phyloP scores from a whole-genome alignment of 805 yeast genomes.

The Starmerella vitae region DNA sequence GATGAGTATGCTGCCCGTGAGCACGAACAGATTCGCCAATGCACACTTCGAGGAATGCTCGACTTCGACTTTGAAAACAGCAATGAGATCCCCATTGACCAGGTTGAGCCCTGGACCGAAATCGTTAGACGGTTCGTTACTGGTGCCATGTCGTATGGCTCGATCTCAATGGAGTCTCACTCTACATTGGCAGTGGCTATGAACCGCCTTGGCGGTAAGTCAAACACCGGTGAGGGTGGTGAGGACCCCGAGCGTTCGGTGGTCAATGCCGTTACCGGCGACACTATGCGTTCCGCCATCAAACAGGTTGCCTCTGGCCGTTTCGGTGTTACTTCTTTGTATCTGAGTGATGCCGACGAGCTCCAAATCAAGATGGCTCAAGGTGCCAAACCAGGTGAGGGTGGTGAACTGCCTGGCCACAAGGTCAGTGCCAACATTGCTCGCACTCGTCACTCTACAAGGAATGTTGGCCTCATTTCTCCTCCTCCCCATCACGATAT shows the following conservation, averaged over 20 bases:
- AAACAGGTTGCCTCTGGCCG: conserved; percentile 97
- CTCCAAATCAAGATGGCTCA: conserved; percentile 97
- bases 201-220: conserved; percentile 95
- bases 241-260: conserved; percentile 86
- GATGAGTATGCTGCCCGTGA: conserved; percentile 82
- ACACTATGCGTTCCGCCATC: conserved; percentile 97
- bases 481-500: conserved; percentile 99
- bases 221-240: conserved; percentile 99
- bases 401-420: conserved; percentile 95
- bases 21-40: conserved; percentile 77
- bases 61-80: conserved; percentile 73
- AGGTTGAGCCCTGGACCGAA: conserved; percentile 99
- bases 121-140: conserved; percentile 93
- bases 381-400: conserved; percentile 99
- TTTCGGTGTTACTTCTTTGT: conserved; percentile 93
- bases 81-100: conserved; percentile 78
- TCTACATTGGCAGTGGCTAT: conserved; percentile 95
- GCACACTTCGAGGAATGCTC: conserved; percentile 86
- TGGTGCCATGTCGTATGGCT: conserved; percentile 99
- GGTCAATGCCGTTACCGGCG: conserved; percentile 63
- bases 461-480: conserved; percentile 91
- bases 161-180: conserved; percentile 96
- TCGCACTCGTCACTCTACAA: conserved; percentile 89
- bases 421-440: conserved; percentile 83
- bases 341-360: conserved; percentile 92